phyloP scores from a whole-genome alignment of 345 rosid genomes.

The Trapa bicornis region DNA sequence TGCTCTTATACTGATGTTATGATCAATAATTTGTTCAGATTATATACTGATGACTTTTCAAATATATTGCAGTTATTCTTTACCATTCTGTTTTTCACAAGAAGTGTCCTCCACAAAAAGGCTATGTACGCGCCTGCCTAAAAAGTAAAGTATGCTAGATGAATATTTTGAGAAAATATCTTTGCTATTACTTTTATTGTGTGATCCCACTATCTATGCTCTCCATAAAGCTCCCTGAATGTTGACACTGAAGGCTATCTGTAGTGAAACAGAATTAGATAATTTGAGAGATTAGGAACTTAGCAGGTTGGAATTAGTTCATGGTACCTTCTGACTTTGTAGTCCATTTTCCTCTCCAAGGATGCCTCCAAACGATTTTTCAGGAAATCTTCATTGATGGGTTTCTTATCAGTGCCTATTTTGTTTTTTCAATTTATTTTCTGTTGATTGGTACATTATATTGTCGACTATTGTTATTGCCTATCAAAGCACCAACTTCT shows the following conservation, averaged over 20 bases:
- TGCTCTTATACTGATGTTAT: conserved; percentile 8
- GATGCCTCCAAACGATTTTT: not conserved
- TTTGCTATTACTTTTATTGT: not conserved
- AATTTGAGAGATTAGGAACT: not conserved
- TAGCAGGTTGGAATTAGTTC: not conserved
- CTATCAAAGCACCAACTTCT: not conserved
- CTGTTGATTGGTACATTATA: not conserved
- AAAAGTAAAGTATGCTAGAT: conserved; percentile 85
- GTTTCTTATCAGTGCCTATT: not conserved
- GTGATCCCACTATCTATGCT: not conserved
- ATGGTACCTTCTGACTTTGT: not conserved
- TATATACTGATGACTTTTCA: conserved; percentile 15
- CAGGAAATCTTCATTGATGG: not conserved
- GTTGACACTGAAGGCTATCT: not conserved
- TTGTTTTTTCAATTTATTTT: not conserved
- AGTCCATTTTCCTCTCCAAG: not conserved
- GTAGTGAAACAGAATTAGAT: not conserved
- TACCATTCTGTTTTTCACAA: conserved; percentile 86
- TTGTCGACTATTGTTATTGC: not conserved
- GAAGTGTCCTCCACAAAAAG: conserved; percentile 71
- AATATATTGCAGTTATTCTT: conserved; percentile 60
- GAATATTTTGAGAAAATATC: not conserved
- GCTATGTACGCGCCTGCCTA: conserved; percentile 85
- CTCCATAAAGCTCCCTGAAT: not conserved
- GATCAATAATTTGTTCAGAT: conserved; percentile 7